Conservation (phyloP, 495 filamentous ascomycete species). For the Aspergillus diversus region DNA sequence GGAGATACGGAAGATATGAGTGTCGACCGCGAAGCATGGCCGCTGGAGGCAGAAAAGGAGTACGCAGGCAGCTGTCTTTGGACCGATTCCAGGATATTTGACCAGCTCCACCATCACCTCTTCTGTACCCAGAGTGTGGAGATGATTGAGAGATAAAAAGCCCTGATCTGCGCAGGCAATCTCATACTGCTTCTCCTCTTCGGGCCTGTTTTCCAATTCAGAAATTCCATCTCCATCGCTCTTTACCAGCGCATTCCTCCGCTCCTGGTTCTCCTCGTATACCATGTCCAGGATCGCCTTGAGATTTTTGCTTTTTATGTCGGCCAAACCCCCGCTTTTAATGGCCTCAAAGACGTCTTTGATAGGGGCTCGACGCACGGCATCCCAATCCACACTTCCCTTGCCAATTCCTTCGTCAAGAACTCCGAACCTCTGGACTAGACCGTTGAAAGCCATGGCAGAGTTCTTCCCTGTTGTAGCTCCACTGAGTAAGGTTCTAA, state of each 20-base stretch:
- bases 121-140: conserved; percentile 67
- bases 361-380: conserved; percentile 65
- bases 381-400: conserved; percentile 87
- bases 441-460: conserved; percentile 68
- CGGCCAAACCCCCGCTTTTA: conserved; percentile 67
- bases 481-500: conserved; percentile 80
- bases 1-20: conserved; percentile 79
- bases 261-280: conserved; percentile 65
- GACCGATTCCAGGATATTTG: conserved; percentile 82
- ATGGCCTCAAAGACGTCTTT: conserved; percentile 74
- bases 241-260: conserved; percentile 39
- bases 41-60: conserved; percentile 77
- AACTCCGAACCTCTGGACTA: conserved; percentile 71
- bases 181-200: conserved; percentile 52
- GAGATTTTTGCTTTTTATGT: conserved; percentile 74
- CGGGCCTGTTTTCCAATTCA: conserved; percentile 23
- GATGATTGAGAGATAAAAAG: conserved; percentile 74
- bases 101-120: conserved; percentile 74
- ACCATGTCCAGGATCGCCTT: conserved; percentile 83
- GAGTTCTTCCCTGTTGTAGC: conserved; percentile 71
- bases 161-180: conserved; percentile 58
- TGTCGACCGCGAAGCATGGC: conserved; percentile 84
- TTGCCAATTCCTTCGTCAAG: conserved; percentile 63
- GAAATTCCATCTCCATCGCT: conserved; percentile 16
- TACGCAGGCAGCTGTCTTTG: conserved; percentile 90